Evolutionary conservation across 2,329 filamentous ascomycete species (phyloP), one percentile per base, ranked within the genome.

Genomic region (Pseudodiploospora longispora): DNA sequence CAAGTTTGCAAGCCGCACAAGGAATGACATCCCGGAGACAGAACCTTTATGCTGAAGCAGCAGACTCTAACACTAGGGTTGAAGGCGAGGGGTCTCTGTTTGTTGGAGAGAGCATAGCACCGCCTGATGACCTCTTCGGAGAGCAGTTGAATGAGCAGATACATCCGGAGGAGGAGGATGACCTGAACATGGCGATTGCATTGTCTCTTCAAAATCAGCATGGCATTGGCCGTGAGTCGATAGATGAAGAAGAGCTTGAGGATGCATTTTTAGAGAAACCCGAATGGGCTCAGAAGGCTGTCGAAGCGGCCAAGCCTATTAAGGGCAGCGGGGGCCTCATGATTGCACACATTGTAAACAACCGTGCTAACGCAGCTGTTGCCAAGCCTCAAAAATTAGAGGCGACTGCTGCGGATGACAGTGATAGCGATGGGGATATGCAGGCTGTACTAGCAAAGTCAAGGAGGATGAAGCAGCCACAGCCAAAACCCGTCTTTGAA

Each of bases 371-470:
- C 50, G 81, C 81, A 12, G 71, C 73, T 32, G 69, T 83, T 0
- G 66, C 71, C 2, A 77, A 68, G 49, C 59, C 58, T 30, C 55
- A 55, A 43, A 55, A 50, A 27, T 43, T 54, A 27, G 42, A 42
- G 5, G 39, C 39, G 8, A 7, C 30, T 6, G 45, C 42, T 12
- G 43, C 48, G 5, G 38, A 41, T 3, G 66, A 78, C 50, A 87
- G 86, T 47, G 86, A 89, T 41, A 83, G 81, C 46, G 87, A 95
- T 42, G 80, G 91, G 60, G 87, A 95, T 60, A 70, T 96, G 39
- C 79, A 87, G 58, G 74, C 85, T 30, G 83, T 87, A 1, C 64
- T 96, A 40, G 81, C 82, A 7, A 83, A 82, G 50, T 85, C 86
- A 19, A 81, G 83, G 47, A 78, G 75, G 52, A 56, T 73, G 46